Conservation (phyloP, 2,329 filamentous ascomycete genomes). For the Rhytidhysteron rufulum region DNA sequence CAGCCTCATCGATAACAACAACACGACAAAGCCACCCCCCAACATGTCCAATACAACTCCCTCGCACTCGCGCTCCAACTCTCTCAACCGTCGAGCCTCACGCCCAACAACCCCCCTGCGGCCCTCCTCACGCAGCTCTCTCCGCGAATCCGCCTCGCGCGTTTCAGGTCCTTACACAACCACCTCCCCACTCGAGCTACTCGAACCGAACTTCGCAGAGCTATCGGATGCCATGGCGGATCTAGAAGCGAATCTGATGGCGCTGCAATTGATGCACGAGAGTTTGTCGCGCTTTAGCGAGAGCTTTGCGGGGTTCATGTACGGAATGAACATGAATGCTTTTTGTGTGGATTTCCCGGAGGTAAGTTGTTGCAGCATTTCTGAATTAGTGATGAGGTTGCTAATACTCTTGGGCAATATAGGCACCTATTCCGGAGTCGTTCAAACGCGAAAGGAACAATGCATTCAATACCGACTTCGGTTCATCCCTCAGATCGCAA, state of each 20-base stretch:
- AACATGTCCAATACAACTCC: constrained; percentile 15
- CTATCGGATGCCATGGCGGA: constrained; percentile 92
- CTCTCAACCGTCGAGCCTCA: constrained; percentile 53
- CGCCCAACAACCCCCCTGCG: constrained; percentile 90
- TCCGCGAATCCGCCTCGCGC: constrained; percentile 55
- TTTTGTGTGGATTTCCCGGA: constrained; percentile 98
- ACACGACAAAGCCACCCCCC: constrained; percentile 14
- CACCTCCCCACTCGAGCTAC: constrained; percentile 68
- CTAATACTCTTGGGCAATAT: background rate
- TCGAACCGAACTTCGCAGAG: constrained; percentile 91
- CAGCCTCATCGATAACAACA: constrained; percentile 1
- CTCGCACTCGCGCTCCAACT: constrained; percentile 46
- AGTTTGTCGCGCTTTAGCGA: constrained; percentile 90
- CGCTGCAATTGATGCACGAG: constrained; percentile 95
- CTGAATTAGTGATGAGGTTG: background rate
- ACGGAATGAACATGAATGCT: constrained; percentile 97
- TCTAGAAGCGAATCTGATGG: constrained; percentile 95
- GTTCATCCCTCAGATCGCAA: constrained; percentile 19
- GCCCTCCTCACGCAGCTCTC: constrained; percentile 81
- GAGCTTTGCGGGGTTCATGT: constrained; percentile 92
- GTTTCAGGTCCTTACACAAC: constrained; percentile 45
- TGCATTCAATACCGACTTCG: constrained; percentile 16
- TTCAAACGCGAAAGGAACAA: constrained; percentile 52
- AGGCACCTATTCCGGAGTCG: constrained; percentile 81
- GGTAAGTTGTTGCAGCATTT: constrained; percentile 45